A percentile compares a stretch with the other conserved stretches of the same genome.
Conservation (phyloP, 2,329 filamentous ascomycete genomes). For the Colletotrichum aenigma region DNA sequence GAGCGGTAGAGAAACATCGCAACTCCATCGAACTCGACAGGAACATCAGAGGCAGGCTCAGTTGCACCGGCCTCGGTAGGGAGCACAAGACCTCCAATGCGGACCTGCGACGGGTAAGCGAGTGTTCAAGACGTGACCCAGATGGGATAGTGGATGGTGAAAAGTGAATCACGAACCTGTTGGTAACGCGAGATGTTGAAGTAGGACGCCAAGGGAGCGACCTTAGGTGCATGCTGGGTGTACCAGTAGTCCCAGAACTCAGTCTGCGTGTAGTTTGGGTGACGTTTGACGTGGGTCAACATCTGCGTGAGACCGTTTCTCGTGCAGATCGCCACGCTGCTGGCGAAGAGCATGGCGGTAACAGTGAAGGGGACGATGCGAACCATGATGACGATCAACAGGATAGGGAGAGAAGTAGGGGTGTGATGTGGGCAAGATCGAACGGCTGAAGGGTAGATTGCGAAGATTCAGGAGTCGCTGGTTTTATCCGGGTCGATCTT, state of each 20-base stretch:
- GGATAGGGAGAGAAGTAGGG: neutral
- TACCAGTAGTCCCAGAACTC: constrained; percentile 35
- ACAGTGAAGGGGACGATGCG: neutral
- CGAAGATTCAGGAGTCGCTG: neutral
- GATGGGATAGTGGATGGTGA: neutral
- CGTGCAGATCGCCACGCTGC: constrained; percentile 35
- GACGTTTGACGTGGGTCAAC: constrained; percentile 32
- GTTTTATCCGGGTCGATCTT: neutral
- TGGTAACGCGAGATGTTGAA: constrained; percentile 32
- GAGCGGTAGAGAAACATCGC: constrained; percentile 32
- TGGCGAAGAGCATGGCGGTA: neutral
- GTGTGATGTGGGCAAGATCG: neutral
- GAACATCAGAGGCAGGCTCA: constrained; percentile 21
- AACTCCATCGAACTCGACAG: constrained; percentile 31
- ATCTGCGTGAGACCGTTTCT: constrained; percentile 29
- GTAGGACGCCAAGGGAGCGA: constrained; percentile 27
- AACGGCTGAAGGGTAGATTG: neutral
- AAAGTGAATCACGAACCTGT: constrained; percentile 23
- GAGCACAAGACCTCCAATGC: constrained; percentile 27
- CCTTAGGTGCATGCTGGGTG: constrained; percentile 31
- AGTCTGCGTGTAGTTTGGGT: constrained; percentile 24
- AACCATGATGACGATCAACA: neutral
- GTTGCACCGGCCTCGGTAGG: constrained; percentile 24
- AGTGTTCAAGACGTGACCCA: neutral
- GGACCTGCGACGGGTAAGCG: constrained; percentile 21